Conservation (phyloP, 257 asterid species). For the Penstemon newberryi region DNA sequence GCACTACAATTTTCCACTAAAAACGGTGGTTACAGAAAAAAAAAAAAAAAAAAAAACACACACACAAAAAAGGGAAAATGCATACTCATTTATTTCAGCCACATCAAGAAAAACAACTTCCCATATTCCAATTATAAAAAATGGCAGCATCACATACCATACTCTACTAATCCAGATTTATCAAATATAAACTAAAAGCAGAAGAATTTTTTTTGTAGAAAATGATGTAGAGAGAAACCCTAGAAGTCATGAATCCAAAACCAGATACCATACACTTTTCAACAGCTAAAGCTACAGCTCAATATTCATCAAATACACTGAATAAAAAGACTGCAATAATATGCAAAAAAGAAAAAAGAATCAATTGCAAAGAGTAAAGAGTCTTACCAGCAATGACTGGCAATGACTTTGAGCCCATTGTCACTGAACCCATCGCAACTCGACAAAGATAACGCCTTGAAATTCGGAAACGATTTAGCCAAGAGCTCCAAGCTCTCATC, state of each 20-base stretch:
- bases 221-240: conserved; percentile 3
- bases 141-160: not conserved
- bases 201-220: not conserved
- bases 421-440: conserved; percentile 67
- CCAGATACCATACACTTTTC: not conserved
- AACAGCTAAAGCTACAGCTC: not conserved
- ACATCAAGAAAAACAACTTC: conserved; percentile 18
- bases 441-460: conserved; percentile 57
- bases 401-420: conserved; percentile 52
- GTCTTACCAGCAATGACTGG: conserved; percentile 52
- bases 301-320: not conserved
- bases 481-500: conserved; percentile 67
- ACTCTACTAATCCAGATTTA: conserved; percentile 9
- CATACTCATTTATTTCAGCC: conserved; percentile 20
- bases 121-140: not conserved
- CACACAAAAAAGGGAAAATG: conserved; percentile 1
- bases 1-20: conserved; percentile 46
- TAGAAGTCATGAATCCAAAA: not conserved
- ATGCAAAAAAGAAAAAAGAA: not conserved
- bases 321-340: not conserved
- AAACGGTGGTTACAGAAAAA: conserved; percentile 26
- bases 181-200: not conserved
- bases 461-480: conserved; percentile 52
- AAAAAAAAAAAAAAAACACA: conserved; percentile 4
- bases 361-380: conserved; percentile 1